phyloP scores from a whole-genome alignment of 805 yeast species.

The Spencermartinsiella europaea region DNA sequence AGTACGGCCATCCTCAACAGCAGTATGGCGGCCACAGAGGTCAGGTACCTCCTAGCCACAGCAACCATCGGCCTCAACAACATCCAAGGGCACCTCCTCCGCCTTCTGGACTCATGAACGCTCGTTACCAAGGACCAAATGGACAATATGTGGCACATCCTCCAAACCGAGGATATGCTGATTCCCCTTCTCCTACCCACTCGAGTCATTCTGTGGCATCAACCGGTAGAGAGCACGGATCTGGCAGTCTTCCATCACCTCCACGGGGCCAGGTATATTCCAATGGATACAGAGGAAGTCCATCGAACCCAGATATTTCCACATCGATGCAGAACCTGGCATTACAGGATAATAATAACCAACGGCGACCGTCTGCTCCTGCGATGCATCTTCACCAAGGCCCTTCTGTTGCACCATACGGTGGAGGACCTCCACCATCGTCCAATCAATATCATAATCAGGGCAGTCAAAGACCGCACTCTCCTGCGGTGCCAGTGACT shows the following conservation, averaged over 20 bases:
- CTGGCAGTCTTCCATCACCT: neutral
- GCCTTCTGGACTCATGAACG: slow-evolving; percentile 8
- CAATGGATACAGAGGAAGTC: neutral
- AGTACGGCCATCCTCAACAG: neutral
- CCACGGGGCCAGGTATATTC: slow-evolving; percentile 3
- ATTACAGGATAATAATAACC: slow-evolving; percentile 4
- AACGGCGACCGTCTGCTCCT: neutral
- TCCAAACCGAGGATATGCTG: slow-evolving; percentile 1
- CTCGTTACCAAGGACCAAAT: slow-evolving; percentile 8
- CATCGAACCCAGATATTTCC: slow-evolving; percentile 17
- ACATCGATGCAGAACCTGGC: slow-evolving; percentile 10
- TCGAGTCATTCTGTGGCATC: too few relatives aligned
- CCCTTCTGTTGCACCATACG: slow-evolving; percentile 9
- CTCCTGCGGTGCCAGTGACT: neutral
- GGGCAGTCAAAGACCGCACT: neutral
- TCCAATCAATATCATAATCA: neutral
- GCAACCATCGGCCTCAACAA: slow-evolving; percentile 1
- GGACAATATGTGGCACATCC: slow-evolving; percentile 10
- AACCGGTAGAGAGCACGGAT: neutral
- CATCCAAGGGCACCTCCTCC: slow-evolving; percentile 7
- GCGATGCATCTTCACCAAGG: slow-evolving; percentile 5
- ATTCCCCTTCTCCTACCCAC: slow-evolving; percentile 2
- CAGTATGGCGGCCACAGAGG: neutral
- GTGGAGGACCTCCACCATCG: neutral
- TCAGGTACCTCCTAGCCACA: neutral